phyloP scores from a whole-genome alignment of 2,329 filamentous ascomycete species.

The Colletotrichum tofieldiae region DNA sequence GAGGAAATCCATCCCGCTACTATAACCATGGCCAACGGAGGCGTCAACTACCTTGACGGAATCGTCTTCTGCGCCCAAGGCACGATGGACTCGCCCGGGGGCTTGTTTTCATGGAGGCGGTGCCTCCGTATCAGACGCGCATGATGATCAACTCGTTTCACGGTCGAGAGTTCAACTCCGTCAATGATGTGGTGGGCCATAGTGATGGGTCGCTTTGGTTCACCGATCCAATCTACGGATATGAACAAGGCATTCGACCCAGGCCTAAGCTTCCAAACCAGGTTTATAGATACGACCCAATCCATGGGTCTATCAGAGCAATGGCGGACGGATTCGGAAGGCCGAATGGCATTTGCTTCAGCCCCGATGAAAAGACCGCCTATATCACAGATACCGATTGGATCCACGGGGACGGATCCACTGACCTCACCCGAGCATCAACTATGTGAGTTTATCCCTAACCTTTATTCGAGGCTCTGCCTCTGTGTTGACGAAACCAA shows the following conservation, averaged over 20 bases:
- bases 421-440: conserved; percentile 36
- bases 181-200: conserved; percentile 64
- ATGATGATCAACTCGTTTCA: conserved; percentile 57
- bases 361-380: conserved; percentile 59
- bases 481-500: neutral
- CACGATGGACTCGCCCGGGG: conserved; percentile 46
- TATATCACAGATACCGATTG: conserved; percentile 63
- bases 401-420: conserved; percentile 53
- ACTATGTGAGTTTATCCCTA: conserved; percentile 26
- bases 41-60: conserved; percentile 60
- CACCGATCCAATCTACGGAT: conserved; percentile 66
- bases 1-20: conserved; percentile 53
- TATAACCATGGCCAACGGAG: conserved; percentile 64
- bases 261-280: conserved; percentile 60
- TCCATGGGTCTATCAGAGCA: conserved; percentile 56
- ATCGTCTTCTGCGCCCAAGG: conserved; percentile 62
- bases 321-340: conserved; percentile 64
- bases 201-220: conserved; percentile 64
- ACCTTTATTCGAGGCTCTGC: neutral
- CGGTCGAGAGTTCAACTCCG: conserved; percentile 61
- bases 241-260: conserved; percentile 63
- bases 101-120: conserved; percentile 52
- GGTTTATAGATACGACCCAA: conserved; percentile 64
- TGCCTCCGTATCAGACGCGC: conserved; percentile 49
- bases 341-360: conserved; percentile 63